A percentile compares a stretch with the other conserved stretches of the same genome.
Evolutionary conservation across 2,329 filamentous ascomycete genomes (phyloP).

Genomic region (Acrocalymma vagum): DNA sequence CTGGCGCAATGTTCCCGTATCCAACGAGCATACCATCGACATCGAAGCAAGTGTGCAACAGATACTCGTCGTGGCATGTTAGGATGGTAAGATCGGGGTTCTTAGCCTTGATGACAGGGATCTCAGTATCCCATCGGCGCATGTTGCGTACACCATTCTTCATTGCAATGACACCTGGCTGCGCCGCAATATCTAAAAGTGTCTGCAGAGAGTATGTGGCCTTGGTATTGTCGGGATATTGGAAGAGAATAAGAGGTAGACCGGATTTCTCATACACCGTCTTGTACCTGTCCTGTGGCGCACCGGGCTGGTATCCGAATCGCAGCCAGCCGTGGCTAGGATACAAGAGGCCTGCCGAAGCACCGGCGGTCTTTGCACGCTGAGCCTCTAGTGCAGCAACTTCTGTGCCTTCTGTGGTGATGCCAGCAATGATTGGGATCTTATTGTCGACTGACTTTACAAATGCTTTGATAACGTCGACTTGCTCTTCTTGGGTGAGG

Average conservation of each 20-base stretch:
- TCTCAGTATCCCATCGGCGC: slow-evolving; percentile 65
- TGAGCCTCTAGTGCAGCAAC: slow-evolving; percentile 62
- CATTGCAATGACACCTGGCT: slow-evolving; percentile 64
- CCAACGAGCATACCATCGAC: slow-evolving; percentile 64
- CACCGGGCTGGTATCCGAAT: slow-evolving; percentile 63
- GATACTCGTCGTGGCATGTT: slow-evolving; percentile 63
- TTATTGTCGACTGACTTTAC: slow-evolving; percentile 61
- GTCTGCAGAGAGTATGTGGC: slow-evolving; percentile 62
- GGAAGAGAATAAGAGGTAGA: slow-evolving; percentile 62
- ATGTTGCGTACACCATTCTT: slow-evolving; percentile 67
- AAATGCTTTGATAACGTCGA: slow-evolving; percentile 60
- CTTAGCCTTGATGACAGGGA: slow-evolving; percentile 60
- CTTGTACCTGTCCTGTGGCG: slow-evolving; percentile 62
- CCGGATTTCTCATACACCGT: slow-evolving; percentile 59
- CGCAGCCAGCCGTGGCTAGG: slow-evolving; percentile 64
- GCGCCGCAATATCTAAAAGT: slow-evolving; percentile 61
- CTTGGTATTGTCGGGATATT: slow-evolving; percentile 64
- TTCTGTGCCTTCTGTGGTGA: slow-evolving; percentile 63
- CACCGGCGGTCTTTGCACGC: slow-evolving; percentile 60
- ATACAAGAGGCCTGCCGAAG: slow-evolving; percentile 61
- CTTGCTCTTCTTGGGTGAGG: slow-evolving; percentile 60
- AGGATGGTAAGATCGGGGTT: slow-evolving; percentile 61
- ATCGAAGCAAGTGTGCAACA: slow-evolving; percentile 61
- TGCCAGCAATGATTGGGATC: slow-evolving; percentile 62
- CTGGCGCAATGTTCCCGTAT: slow-evolving; percentile 63